These are phyloP conservation scores for Acanthamoeba royreba DNA, from an alignment of 208 protist species.

Conservation along the genomic window DNA sequence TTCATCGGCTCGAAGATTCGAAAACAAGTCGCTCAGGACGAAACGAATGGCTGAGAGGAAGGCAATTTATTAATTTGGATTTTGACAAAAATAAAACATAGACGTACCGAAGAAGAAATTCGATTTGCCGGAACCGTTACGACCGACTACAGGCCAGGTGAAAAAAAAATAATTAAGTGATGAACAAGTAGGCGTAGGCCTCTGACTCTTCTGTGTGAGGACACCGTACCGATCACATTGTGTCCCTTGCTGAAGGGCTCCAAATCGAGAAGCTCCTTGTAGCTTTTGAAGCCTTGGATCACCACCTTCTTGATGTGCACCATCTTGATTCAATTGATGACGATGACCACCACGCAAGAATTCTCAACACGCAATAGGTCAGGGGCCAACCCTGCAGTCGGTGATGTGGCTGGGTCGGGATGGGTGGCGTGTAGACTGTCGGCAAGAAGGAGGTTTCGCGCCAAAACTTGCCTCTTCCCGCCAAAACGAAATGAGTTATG, in stretches of 20 bases:
- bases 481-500: no score
- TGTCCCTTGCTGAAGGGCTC: background rate
- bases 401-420: no score
- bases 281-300: slow-evolving; percentile 44
- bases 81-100: background rate
- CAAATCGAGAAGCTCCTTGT: slow-evolving; percentile 17
- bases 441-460: no score
- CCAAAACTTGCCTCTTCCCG: no score
- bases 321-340: no score
- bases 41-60: slow-evolving; percentile 33
- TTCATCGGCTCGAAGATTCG: background rate
- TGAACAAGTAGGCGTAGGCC: no score
- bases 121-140: slow-evolving; percentile 42
- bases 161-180: background rate
- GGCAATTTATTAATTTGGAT: background rate
- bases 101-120: slow-evolving; percentile 40
- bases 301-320: slow-evolving; percentile 42
- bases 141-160: background rate
- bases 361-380: no score
- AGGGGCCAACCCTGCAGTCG: no score
- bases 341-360: no score
- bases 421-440: no score
- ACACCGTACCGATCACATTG: slow-evolving; percentile 41
- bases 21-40: slow-evolving; percentile 38
- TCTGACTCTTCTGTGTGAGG: no score